Base-by-base conservation (phyloP, 1,139 yeast genomes). In the Candida neerlandica region DNA sequence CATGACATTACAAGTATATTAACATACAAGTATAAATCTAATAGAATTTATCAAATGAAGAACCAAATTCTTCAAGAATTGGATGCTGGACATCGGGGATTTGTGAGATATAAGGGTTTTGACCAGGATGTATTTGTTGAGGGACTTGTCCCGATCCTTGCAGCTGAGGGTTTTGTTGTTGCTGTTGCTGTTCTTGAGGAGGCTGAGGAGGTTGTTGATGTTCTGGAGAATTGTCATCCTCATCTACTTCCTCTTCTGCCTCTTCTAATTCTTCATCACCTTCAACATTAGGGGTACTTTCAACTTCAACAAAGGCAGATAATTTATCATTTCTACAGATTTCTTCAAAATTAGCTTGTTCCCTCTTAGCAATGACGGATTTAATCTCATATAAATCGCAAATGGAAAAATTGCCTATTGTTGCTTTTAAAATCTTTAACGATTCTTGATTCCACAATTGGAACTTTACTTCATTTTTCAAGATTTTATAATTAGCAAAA, bases 291-390 rank as follows among this genome's bases (percentile, higher is more conserved):
- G 29, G 29, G 32, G 16, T 41, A 21, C 26, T 43, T 38, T 50
- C 53, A 16, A 48, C 34, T 34, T 55, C 57, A 16, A 56, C 59
- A 44, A 41, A 55, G 14, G 48, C 50, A 14, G 55, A 41, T 46
- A 58, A 48, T 43, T 56, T 54, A 43, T 58, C 62, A 34, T 51
- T 46, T 18, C 48, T 46, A 41, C 62, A 58, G 14, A 58, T 52
- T 16, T 52, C 53, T 42, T 57, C 56, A 49, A 58, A 58, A 23
- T 48, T 51, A 7, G 26, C 45, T 41, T 53, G 55, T 33, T 57
- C 59, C 30, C 48, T 47, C 37, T 49, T 51, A 3, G 50, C 47
- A 16, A 56, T 51, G 4, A 55, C 44, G 3, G 49, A 32, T 33
- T 53, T 56, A 11, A 57, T 45, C 12, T 56, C 53, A 33, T 55